Base-by-base conservation (phyloP, 1,284 basidiomycete genomes). In the Sanghuangporus baumii region DNA sequence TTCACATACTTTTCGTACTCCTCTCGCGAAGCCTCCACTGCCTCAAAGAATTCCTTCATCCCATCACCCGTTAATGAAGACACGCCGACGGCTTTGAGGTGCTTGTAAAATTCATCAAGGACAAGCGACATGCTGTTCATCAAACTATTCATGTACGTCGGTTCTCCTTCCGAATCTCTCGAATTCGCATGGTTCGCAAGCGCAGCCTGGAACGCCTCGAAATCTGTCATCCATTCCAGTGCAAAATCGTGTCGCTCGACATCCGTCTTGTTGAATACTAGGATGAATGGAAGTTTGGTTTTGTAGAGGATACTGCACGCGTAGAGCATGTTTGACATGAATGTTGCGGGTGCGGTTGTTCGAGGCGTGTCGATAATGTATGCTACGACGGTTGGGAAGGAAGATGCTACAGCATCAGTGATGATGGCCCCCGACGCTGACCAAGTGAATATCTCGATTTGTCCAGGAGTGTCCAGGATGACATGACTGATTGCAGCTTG, bases 371-470 rank as follows among this genome's bases (percentile, higher is more conserved):
- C 97, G 70, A 99, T 94, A 64, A 99, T 86, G 73, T 98, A 99
- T 11, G 96, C 97, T 43, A 99, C 88, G 26, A 96, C 93, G 0
- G 96, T 92, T 0, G 97, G 97, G 66, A 98, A 79, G 0, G 94
- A 87, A 9, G 93, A 92, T 0, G 96, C 96, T 37, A 99, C 82
- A n/a, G 97, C 93, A 72, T 98, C 96, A 18, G 97, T 99, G 70
- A 99, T 98, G 73, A 99, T 99, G 3, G 96, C 89, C 2, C 97
- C 97, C 36, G 95, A 98, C 1, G 97, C 97, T 0, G 95, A 98
- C 97, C 97, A 99, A 51, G 97, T 99, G 72, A 99, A 99, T 71
- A 99, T 99, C 76, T 99, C 97, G 70, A 99, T 99, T 76, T 99
- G 97, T 6, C 97, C 97, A 2, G 97, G 97, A 0, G 97, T 99